Base-by-base conservation (phyloP, 2,329 filamentous ascomycete genomes). In the Colletotrichum costaricense region DNA sequence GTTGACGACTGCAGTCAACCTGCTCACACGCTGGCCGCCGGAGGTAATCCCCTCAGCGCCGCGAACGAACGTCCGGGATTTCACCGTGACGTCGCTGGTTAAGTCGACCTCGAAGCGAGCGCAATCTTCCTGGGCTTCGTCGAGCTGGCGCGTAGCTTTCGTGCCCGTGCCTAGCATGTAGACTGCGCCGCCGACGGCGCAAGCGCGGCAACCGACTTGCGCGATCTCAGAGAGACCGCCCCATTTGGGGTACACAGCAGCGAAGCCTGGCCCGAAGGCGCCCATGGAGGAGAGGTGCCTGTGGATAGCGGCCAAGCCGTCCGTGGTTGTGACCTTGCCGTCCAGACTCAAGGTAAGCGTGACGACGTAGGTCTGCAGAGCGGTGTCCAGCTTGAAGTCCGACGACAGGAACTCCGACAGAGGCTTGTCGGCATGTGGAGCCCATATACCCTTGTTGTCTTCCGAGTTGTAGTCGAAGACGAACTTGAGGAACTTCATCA, bases 401-500 rank as follows among this genome's bases (percentile, higher is more conserved):
- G 85, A 84, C 16, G 84, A 84, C 55, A 93, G 86, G 77, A 94
- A 94, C 4, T 84, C 81, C 2, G 86, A 81, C 60, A 96, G 88
- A 0, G 88, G 84, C 65, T 83, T 82, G 14, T 86, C 81, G 33
- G 91, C 89, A 64, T 90, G 85, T 2, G 84, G 78, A 73, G 90
- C 82, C 93, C 93, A 95, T 3, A 86, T 77, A 64, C 88, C 88
- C 63, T 78, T 81, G 78, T 90, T 89, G 65, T 81, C 80, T 67
- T 87, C 85, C n/a, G 83, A 89, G 76, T 93, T 90, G 78, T 92
- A 93, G 77, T 95, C 90, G 73, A 92, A 86, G 66, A 98, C 93
- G 80, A 97, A 96, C 81, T 96, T 95, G 78, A 98, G 88, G 78
- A 98, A 97, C 82, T 97, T 97, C 93, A 98, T 98, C 78, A 98